Base-by-base conservation (phyloP, 768 basidiomycete species). In the Boletus reticulatus region DNA sequence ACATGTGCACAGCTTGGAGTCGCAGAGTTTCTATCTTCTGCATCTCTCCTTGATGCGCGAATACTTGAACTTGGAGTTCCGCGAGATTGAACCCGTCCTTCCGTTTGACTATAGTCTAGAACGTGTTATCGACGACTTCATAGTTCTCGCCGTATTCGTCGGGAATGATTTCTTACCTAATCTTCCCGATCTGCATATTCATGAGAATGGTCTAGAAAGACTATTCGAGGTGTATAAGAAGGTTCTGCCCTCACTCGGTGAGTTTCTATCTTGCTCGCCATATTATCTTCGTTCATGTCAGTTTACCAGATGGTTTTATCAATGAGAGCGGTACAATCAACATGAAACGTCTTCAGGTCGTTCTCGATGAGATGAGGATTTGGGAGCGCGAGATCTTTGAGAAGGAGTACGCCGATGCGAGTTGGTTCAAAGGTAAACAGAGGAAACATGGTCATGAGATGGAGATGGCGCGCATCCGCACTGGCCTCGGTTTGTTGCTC, bases 111-210 rank as follows among this genome's bases (percentile, higher is more conserved):
- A 98, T 72, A 89, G 79, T 67, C 82, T 98, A 59, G 97, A 99
- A 70, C 86, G 92, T 36, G 79, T 99, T 71, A 96, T 99, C 67
- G 96, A 99, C 72, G 97, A 99, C 75, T 98, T 98, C 73, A 90
- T 98, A 65, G 78, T 98, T 8, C 83, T 99, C 62, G 92, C 94
- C 22, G 93, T 98, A 27, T 99, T 99, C 64, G 88, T 98, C 48
- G 97, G 97, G 32, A 99, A 98, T 68, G 96, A 98, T 75, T 98
- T 98, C 74, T 72, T 98, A 59, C 97, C 96, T 9, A 92, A 98
- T 75, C 73, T 99, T 54, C 97, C 97, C 6, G 94, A 97, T 71
- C 72, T 99, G 27, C 97, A 98, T 69, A 98, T 99, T 69, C 94
- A 98, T 65, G 93, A 97, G 73, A 97, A 98, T 67, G 97, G 93